Evolutionary conservation across 768 basidiomycete species (phyloP).

Genomic region (Trichaptum fuscoviolaceum): DNA sequence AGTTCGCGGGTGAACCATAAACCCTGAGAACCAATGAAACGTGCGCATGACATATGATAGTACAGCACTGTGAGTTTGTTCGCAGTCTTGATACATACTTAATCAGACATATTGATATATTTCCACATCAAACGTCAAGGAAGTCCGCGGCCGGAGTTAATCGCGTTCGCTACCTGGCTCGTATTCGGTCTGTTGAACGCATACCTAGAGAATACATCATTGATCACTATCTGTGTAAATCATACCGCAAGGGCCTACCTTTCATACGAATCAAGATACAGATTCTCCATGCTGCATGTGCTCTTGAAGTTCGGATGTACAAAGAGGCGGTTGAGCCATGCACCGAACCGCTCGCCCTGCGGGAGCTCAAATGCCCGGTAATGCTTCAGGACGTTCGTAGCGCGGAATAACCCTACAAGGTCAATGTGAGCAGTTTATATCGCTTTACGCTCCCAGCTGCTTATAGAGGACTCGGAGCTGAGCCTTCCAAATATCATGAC

Average conservation of each 20-base stretch:
- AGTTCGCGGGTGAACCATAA: too few relatives aligned
- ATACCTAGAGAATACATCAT: slow-evolving; percentile 39
- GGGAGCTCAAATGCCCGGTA: slow-evolving; percentile 65
- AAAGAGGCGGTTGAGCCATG: slow-evolving; percentile 50
- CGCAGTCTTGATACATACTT: neutral
- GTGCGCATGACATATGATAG: too few relatives aligned
- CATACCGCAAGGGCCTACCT: slow-evolving; percentile 32
- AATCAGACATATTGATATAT: neutral
- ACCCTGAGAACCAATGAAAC: too few relatives aligned
- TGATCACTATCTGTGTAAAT: neutral
- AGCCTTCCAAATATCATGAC: slow-evolving; percentile 16
- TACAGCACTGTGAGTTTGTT: too few relatives aligned
- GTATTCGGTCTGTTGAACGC: slow-evolving; percentile 75
- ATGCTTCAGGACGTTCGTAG: slow-evolving; percentile 55
- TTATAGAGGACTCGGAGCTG: neutral
- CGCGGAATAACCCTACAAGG: slow-evolving; percentile 68
- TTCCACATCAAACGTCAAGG: slow-evolving; percentile 39
- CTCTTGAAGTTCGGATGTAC: slow-evolving; percentile 56
- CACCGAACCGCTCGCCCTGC: slow-evolving; percentile 39
- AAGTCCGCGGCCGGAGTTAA: slow-evolving; percentile 57
- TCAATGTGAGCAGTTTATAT: too few relatives aligned
- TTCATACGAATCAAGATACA: slow-evolving; percentile 72
- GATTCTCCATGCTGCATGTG: slow-evolving; percentile 62
- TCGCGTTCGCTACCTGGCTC: slow-evolving; percentile 70
- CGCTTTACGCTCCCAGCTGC: slow-evolving; percentile 8